phyloP scores from a whole-genome alignment of 1,284 basidiomycete species.

The Trichosporon sp. region DNA sequence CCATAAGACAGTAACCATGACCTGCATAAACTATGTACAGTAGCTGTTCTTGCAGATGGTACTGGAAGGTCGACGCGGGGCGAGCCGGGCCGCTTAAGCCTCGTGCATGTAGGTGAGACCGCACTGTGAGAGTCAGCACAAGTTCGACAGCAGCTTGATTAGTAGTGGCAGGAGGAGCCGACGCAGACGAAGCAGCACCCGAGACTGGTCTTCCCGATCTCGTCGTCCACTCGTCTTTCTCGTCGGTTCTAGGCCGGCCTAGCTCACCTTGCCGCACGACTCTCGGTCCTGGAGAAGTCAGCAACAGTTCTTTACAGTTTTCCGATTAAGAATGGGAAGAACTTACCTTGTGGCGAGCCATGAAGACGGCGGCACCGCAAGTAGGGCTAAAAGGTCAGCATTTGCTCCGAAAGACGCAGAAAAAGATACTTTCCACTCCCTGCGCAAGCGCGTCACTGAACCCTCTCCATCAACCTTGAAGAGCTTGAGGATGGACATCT shows the following conservation, averaged over 20 bases:
- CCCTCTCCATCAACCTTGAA: slow-evolving; percentile 98
- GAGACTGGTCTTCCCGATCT: no score
- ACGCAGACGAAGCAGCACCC: no score
- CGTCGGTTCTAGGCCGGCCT: neutral
- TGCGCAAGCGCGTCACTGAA: slow-evolving; percentile 82
- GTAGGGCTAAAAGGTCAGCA: neutral
- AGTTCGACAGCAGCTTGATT: neutral
- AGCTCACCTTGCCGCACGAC: slow-evolving; percentile 71
- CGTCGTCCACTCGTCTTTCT: no score
- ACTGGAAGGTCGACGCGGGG: neutral
- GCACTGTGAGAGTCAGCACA: slow-evolving; percentile 52
- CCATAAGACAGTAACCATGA: no score
- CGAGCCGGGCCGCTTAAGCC: neutral
- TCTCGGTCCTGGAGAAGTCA: slow-evolving; percentile 61
- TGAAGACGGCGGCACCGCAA: slow-evolving; percentile 59
- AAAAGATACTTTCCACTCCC: slow-evolving; percentile 3
- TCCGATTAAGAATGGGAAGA: neutral
- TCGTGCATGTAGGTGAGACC: slow-evolving; percentile 63
- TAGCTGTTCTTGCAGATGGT: no score
- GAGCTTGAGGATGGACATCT: slow-evolving; percentile 97
- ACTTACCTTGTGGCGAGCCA: slow-evolving; percentile 74
- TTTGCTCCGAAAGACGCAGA: neutral
- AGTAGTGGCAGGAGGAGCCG: no score
- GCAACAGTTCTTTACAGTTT: neutral
- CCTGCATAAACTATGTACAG: slow-evolving; percentile 1